phyloP scores from a whole-genome alignment of 2,329 filamentous ascomycete species.

The Fusarium xyrophilum region DNA sequence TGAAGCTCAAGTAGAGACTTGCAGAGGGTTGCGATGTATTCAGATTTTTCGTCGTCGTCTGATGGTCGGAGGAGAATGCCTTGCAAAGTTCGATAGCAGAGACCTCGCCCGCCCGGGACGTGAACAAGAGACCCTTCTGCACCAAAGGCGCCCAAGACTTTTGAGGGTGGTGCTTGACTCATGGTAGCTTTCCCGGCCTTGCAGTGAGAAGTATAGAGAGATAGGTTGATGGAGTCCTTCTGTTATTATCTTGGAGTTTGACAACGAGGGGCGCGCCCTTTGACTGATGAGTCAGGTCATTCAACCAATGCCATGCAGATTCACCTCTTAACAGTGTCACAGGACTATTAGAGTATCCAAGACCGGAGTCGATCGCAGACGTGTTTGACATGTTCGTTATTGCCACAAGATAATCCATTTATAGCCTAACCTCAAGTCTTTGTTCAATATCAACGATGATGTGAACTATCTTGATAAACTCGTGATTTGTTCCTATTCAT shows the following conservation, averaged over 20 bases:
- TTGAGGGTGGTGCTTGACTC: not conserved
- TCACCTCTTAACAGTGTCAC: not conserved
- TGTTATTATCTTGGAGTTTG: not conserved
- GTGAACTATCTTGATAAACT: rapidly evolving
- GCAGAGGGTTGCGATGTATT: not conserved
- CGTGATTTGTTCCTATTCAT: not conserved
- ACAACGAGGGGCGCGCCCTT: not conserved
- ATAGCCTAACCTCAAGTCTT: too few relatives aligned
- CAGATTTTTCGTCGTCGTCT: slow-evolving; percentile 3
- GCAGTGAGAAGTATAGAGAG: not conserved
- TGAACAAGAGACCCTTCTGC: not conserved
- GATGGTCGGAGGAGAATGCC: not conserved
- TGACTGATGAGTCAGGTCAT: not conserved
- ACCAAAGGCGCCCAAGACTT: not conserved
- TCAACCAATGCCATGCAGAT: not conserved
- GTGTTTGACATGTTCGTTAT: rapidly evolving
- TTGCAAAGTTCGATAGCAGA: not conserved
- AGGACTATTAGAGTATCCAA: too few relatives aligned
- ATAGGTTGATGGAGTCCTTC: too few relatives aligned
- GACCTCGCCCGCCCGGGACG: not conserved
- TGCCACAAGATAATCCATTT: not conserved
- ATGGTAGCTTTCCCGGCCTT: not conserved
- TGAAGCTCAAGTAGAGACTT: not conserved
- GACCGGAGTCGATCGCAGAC: rapidly evolving
- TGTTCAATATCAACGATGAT: rapidly evolving